phyloP scores from a whole-genome alignment of 441 rosid genomes.

The Hypseocharis bilobata region DNA sequence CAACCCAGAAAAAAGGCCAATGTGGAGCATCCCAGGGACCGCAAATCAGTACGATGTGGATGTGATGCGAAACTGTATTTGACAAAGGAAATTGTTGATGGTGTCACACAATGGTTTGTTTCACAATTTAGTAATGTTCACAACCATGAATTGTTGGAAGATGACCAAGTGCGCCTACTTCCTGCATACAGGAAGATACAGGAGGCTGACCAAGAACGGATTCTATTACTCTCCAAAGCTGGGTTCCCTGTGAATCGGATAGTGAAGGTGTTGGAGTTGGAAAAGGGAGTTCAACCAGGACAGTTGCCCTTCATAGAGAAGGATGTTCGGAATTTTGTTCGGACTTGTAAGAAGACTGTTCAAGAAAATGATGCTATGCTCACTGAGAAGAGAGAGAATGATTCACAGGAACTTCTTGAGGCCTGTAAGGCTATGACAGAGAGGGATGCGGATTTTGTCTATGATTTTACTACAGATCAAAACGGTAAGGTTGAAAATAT shows the following conservation, averaged over 20 bases:
- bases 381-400: slow-evolving; percentile 61
- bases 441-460: slow-evolving; percentile 55
- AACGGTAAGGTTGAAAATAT: slow-evolving; percentile 62
- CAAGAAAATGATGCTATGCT: slow-evolving; percentile 78
- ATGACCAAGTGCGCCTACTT: slow-evolving; percentile 76
- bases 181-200: slow-evolving; percentile 90
- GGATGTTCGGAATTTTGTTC: slow-evolving; percentile 83
- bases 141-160: slow-evolving; percentile 85
- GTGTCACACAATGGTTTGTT: slow-evolving; percentile 62
- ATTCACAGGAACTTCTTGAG: slow-evolving; percentile 59
- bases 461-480: slow-evolving; percentile 52
- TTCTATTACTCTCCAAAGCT: slow-evolving; percentile 77
- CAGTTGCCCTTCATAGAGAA: slow-evolving; percentile 80
- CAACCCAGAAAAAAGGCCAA: slow-evolving; percentile 74
- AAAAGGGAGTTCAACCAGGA: slow-evolving; percentile 75
- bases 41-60: slow-evolving; percentile 82
- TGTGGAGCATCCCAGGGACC: slow-evolving; percentile 78
- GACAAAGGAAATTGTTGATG: slow-evolving; percentile 59
- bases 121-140: slow-evolving; percentile 93
- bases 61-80: slow-evolving; percentile 81
- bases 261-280: slow-evolving; percentile 72
- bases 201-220: slow-evolving; percentile 75
- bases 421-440: slow-evolving; percentile 58
- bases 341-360: slow-evolving; percentile 67
- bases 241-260: slow-evolving; percentile 82